Base-by-base conservation (phyloP, 2,329 filamentous ascomycete genomes). In the Penicillium sp. region DNA sequence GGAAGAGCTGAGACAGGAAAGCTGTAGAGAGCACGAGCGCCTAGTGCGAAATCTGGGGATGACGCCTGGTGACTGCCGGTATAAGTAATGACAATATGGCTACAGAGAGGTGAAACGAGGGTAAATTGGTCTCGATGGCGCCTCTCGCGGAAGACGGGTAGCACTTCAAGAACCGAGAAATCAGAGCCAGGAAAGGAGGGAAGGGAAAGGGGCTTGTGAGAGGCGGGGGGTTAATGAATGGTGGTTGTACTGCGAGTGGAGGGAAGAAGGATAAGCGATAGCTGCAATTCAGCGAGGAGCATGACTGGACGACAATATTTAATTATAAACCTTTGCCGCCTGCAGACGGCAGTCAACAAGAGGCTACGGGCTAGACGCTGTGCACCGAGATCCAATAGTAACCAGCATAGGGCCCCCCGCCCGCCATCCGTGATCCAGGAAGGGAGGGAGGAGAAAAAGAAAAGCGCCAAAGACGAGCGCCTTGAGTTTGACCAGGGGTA, bases 191-290 rank as follows among this genome's bases (percentile, higher is more conserved):
- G 62, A 49, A 30, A 49, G 35, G 17, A 44, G n/a, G 31, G 41
- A 54, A 44, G 44, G 46, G 31, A 26, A 38, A 35, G 48, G 41
- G 58, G 38, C 29, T 54, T 53, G 30, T 60, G 48, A 55, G 54
- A 57, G 26, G 44, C 21, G 48, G 47, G 47, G 50, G 51, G 51
- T 19, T 31, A 7, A 58, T 51, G 54, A 46, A 61, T 29, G 51
- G 56, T 49, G 30, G 51, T 54, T 52, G 46, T 58, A 58, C 44
- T 62, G 38, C 21, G 44, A 58, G 64, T 63, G 63, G 56, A 57
- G 61, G 64, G 51, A 65, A 60, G 64, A 63, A 62, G 65, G 60
- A 55, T 60, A 66, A 61, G 62, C 64, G 64, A 65, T 58, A 62
- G 59, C 46, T 60, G 50, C 54, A 56, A 56, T 60, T 61, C 61